Percentiles rank a stretch among this genome's conserved stretches.
Conservation (phyloP, 495 filamentous ascomycete genomes). For the Aspergillus steynii region DNA sequence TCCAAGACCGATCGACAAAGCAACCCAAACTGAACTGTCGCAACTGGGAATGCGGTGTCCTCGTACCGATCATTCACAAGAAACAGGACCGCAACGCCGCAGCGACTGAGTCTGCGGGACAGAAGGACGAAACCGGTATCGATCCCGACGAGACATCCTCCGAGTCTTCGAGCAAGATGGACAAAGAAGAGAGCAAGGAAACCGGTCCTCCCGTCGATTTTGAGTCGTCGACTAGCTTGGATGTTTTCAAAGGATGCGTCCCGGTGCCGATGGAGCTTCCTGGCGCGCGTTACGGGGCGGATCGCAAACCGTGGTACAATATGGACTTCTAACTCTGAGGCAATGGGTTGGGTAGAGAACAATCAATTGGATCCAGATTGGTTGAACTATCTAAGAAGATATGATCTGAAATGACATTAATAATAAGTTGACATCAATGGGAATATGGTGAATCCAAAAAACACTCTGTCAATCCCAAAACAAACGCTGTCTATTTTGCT, state of each 20-base stretch:
- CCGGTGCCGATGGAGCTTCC: conserved; percentile 76
- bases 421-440: neutral
- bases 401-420: neutral
- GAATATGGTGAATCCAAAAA: neutral
- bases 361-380: neutral
- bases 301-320: conserved; percentile 59
- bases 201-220: neutral
- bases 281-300: conserved; percentile 43
- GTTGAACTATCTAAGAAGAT: neutral
- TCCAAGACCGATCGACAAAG: conserved; percentile 63
- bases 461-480: neutral
- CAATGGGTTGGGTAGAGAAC: neutral
- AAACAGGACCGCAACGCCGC: neutral
- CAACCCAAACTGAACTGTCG: conserved; percentile 74
- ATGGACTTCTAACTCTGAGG: conserved; percentile 8
- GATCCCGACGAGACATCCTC: conserved; percentile 3
- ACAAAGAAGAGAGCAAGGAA: neutral
- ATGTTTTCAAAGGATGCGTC: conserved; percentile 57
- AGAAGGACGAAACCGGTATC: neutral
- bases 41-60: conserved; percentile 96
- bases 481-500: conserved; percentile 6
- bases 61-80: conserved; percentile 54
- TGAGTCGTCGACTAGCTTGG: conserved; percentile 17
- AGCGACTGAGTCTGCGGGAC: neutral
- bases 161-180: neutral